Percentiles rank a stretch among this genome's conserved stretches.
Conservation (phyloP, 768 basidiomycete species). For the Suillus tomentosus region DNA sequence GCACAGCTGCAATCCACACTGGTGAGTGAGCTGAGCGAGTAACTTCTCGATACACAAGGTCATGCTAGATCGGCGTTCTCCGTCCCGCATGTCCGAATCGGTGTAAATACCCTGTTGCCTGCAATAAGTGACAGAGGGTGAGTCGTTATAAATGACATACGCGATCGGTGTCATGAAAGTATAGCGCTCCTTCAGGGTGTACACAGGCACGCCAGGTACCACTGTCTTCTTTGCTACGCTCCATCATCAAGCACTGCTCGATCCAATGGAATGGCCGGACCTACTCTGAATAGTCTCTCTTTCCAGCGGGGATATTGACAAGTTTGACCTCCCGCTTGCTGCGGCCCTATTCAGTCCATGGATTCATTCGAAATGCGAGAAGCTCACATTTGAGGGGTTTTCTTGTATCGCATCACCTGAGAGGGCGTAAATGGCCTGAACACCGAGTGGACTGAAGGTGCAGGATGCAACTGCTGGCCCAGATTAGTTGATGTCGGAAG, state of each 20-base stretch:
- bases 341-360: neutral
- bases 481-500: neutral
- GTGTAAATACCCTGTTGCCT: conserved; percentile 45
- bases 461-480: neutral
- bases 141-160: conserved; percentile 26
- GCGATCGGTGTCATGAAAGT: conserved; percentile 46
- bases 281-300: neutral
- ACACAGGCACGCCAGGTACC: conserved; percentile 39
- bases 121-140: neutral
- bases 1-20: neutral
- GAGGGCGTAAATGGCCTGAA: neutral
- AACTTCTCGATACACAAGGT: neutral
- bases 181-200: conserved; percentile 60
- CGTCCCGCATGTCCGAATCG: conserved; percentile 42
- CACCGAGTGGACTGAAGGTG: neutral
- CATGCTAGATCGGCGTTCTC: neutral
- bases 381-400: neutral
- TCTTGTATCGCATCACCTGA: neutral
- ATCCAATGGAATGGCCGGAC: neutral
- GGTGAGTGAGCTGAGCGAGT: no score
- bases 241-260: neutral
- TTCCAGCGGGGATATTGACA: neutral
- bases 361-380: neutral
- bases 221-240: neutral
- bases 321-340: neutral